phyloP scores from a whole-genome alignment of 2,329 filamentous ascomycete genomes.

The Chaetomium olivaceum region DNA sequence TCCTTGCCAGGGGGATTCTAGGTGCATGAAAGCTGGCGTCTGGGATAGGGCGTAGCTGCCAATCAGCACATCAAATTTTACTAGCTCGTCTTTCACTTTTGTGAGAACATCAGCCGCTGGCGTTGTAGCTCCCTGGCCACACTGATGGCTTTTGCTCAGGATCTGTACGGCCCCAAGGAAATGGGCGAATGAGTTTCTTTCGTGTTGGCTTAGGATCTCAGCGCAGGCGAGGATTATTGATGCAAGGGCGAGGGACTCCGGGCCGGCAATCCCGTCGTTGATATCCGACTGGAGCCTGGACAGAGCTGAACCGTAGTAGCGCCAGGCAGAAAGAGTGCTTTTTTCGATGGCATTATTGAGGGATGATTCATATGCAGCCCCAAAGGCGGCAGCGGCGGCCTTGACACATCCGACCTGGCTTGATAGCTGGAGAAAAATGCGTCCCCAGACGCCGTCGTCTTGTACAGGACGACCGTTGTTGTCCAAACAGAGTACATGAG shows the following conservation, averaged over 20 bases:
- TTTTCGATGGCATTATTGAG: neutral
- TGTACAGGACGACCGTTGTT: constrained; percentile 5
- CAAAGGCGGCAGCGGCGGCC: constrained; percentile 6
- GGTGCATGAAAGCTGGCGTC: constrained; percentile 1
- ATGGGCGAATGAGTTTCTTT: constrained; percentile 1
- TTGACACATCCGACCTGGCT: constrained; percentile 9
- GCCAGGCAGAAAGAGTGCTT: neutral
- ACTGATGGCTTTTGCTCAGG: neutral
- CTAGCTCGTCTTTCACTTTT: constrained; percentile 2
- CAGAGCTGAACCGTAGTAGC: constrained; percentile 8
- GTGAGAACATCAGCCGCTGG: neutral
- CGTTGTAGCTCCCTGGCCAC: neutral
- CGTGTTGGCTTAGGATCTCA: constrained; percentile 10
- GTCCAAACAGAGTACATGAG: constrained; percentile 8
- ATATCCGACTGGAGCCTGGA: constrained; percentile 3
- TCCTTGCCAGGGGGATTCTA: neutral
- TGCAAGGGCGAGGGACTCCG: constrained; percentile 6
- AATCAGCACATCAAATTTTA: neutral
- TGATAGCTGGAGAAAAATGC: constrained; percentile 7
- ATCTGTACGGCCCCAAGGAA: constrained; percentile 11
- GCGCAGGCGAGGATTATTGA: constrained; percentile 4
- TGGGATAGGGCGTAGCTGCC: constrained; percentile 8
- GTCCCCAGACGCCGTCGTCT: neutral
- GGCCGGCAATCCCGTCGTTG: neutral
- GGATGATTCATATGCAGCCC: constrained; percentile 8